A percentile compares a stretch with the other conserved stretches of the same genome.
Conservation (phyloP, 2,329 filamentous ascomycete species). For the Calonectria pauciramosa region DNA sequence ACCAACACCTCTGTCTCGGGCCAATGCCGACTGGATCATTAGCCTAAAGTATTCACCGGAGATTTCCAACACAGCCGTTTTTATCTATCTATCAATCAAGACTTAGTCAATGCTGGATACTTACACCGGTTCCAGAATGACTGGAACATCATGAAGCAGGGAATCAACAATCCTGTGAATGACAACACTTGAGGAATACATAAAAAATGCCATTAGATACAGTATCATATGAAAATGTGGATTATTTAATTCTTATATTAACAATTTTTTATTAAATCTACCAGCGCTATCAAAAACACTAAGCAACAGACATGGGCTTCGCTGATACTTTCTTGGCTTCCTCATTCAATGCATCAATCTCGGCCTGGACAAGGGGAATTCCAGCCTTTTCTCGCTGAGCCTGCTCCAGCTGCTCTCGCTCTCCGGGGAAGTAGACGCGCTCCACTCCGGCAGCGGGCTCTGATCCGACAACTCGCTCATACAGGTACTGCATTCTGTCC, state of each 20-base stretch:
- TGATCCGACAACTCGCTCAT: conserved; percentile 65
- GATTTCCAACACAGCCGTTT: neutral
- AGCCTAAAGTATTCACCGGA: neutral
- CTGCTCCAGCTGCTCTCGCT: conserved; percentile 71
- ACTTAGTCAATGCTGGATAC: neutral
- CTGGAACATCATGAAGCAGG: too few species aligned
- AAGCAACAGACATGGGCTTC: conserved; percentile 26
- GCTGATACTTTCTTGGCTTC: conserved; percentile 64
- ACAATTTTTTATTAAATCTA: neutral
- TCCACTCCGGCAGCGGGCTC: conserved; percentile 70
- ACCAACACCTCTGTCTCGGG: neutral
- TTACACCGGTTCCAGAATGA: too few species aligned
- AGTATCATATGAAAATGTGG: neutral
- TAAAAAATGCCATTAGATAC: neutral
- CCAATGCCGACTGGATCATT: neutral
- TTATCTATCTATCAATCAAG: neutral
- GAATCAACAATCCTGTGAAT: neutral
- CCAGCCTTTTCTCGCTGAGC: conserved; percentile 65
- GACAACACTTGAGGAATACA: neutral
- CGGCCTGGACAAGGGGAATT: conserved; percentile 70
- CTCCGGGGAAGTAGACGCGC: conserved; percentile 72
- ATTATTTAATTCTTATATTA: neutral
- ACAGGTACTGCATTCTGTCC: conserved; percentile 69
- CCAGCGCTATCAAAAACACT: neutral
- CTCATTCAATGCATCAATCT: conserved; percentile 68